Evolutionary conservation across 108 stramenopile species (phyloP).

Genomic region (Skeletonema menzelii): DNA sequence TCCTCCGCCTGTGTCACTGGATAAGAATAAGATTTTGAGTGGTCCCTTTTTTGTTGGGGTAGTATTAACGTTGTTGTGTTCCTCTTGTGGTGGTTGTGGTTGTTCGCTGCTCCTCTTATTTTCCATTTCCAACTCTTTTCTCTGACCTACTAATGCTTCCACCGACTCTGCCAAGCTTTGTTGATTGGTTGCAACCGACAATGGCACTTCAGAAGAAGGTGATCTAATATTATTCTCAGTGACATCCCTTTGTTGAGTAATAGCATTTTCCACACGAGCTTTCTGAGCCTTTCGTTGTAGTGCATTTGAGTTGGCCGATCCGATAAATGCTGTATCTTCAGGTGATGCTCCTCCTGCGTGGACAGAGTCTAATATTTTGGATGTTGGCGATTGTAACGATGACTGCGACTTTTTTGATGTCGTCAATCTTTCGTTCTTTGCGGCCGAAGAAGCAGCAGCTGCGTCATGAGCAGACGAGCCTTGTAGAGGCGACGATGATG

Average conservation of each 20-base stretch:
- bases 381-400: conserved; percentile 5
- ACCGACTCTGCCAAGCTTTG: conserved; percentile 2
- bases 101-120: background rate
- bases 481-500: background rate
- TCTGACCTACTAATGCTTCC: background rate
- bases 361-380: conserved; percentile 28
- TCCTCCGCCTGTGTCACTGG: conserved; percentile 98
- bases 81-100: background rate
- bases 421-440: conserved; percentile 1
- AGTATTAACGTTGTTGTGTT: conserved; percentile 1
- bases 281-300: background rate
- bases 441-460: background rate
- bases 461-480: background rate
- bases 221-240: background rate
- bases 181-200: conserved; percentile 25
- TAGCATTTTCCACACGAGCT: background rate
- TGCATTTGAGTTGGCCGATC: background rate
- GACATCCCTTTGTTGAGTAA: background rate
- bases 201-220: background rate
- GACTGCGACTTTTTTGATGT: background rate
- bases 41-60: conserved; percentile 25
- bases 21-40: conserved; percentile 88
- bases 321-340: conserved; percentile 13
- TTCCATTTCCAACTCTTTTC: conserved; percentile 6
- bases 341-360: conserved; percentile 30